Conservation (phyloP, 1,139 yeast species). For the Saccharomyces hybrid region DNA sequence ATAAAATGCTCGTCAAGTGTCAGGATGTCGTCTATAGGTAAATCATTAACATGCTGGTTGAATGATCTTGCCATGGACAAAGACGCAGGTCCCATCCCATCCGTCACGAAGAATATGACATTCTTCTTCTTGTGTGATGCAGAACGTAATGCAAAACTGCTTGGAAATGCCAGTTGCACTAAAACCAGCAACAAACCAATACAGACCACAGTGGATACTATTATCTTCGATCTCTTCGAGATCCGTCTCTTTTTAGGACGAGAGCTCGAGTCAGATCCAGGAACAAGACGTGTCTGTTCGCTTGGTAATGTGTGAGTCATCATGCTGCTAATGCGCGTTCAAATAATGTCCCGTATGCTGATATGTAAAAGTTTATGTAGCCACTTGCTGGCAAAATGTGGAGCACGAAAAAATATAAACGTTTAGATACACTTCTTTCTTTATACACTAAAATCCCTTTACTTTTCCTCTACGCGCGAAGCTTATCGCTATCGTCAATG, state of each 20-base stretch:
- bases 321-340: neutral
- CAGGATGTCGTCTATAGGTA: slow-evolving; percentile 46
- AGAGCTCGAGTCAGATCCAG: neutral
- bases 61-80: slow-evolving; percentile 66
- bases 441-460: neutral
- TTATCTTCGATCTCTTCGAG: neutral
- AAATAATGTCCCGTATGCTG: neutral
- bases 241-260: neutral
- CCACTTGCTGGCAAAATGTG: neutral
- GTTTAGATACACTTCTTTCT: neutral
- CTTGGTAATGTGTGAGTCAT: neutral
- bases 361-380: neutral
- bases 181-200: neutral
- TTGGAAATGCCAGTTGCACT: neutral
- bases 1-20: slow-evolving; percentile 57
- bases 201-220: neutral
- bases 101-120: slow-evolving; percentile 78
- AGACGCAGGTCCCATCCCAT: slow-evolving; percentile 89
- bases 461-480: neutral
- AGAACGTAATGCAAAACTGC: neutral
- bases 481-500: neutral
- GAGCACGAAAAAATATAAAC: neutral
- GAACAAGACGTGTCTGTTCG: slow-evolving; percentile 1
- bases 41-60: slow-evolving; percentile 48
- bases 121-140: slow-evolving; percentile 38